phyloP scores from a whole-genome alignment of 73 alveolate species.

The Paramecium sonneborni region DNA sequence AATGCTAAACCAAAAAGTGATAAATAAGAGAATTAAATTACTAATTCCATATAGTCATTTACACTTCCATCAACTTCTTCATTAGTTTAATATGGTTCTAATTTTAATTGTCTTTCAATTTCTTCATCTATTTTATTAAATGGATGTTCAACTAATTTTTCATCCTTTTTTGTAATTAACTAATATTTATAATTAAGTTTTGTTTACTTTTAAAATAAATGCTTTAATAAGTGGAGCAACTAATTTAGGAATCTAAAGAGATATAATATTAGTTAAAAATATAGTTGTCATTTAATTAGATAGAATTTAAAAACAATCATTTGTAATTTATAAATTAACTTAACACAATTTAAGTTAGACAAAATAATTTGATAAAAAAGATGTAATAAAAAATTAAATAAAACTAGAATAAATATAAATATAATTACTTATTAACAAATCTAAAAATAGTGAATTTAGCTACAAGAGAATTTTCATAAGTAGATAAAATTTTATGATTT shows the following conservation, averaged over 20 bases:
- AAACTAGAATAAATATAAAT: not conserved
- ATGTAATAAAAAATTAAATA: conserved; percentile 74
- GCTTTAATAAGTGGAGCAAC: conserved; percentile 45
- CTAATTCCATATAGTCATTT: conserved; percentile 70
- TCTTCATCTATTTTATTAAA: conserved; percentile 40
- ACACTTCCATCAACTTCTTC: conserved; percentile 72
- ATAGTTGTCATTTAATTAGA: conserved; percentile 63
- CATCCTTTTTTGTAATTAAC: not conserved
- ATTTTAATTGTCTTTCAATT: conserved; percentile 57
- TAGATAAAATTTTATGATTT: conserved; percentile 71
- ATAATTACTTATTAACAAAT: conserved; percentile 65
- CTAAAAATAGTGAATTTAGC: conserved; percentile 69
- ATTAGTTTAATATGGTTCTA: conserved; percentile 53
- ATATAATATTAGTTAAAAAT: conserved; percentile 27
- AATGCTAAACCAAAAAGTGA: conserved; percentile 70
- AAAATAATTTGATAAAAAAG: conserved; percentile 64
- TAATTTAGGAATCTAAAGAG: conserved; percentile 55
- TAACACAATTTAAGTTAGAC: conserved; percentile 26
- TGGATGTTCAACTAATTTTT: conserved; percentile 43
- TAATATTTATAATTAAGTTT: not conserved
- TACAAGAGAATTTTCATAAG: conserved; percentile 70
- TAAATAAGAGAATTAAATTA: conserved; percentile 61
- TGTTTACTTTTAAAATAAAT: not conserved
- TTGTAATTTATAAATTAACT: not conserved
- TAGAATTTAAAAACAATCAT: conserved; percentile 63